Evolutionary conservation across 805 yeast genomes (phyloP).

Genomic region (Starmerella floris): DNA sequence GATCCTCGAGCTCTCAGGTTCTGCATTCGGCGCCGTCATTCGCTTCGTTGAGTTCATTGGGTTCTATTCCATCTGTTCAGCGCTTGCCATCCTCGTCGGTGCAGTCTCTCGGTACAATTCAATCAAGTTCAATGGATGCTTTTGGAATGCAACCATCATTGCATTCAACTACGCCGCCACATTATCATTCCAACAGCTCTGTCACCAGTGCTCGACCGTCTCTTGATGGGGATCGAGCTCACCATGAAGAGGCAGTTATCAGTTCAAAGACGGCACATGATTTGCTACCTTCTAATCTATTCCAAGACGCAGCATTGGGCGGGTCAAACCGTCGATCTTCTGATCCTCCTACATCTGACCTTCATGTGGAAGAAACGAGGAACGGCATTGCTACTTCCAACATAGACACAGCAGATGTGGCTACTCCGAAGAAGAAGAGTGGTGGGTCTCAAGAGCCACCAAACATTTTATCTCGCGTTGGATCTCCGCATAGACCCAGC

Average conservation of each 20-base stretch:
- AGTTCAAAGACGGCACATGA: conserved; percentile 9
- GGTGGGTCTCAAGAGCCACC: too few species aligned
- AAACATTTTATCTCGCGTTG: too few species aligned
- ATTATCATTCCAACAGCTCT: not conserved
- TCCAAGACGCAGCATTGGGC: conserved; percentile 2
- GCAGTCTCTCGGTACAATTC: not conserved
- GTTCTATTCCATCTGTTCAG: not conserved
- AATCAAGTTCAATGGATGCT: not conserved
- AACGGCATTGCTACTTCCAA: too few species aligned
- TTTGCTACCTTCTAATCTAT: conserved; percentile 13
- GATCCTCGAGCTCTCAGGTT: not conserved
- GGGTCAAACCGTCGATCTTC: too few species aligned
- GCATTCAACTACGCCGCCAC: not conserved
- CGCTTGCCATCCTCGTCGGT: not conserved
- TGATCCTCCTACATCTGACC: too few species aligned
- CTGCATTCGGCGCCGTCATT: conserved; percentile 1
- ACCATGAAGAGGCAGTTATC: not conserved
- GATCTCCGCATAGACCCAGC: not conserved
- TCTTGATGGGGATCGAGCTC: too few species aligned
- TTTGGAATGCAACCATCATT: not conserved
- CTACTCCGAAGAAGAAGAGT: too few species aligned
- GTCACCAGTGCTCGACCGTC: not conserved
- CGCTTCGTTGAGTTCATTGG: not conserved
- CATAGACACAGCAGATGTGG: too few species aligned
- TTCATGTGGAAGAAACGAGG: too few species aligned